Evolutionary conservation across 106 monocot genomes (phyloP).

Genomic region (Vanilla planifolia): DNA sequence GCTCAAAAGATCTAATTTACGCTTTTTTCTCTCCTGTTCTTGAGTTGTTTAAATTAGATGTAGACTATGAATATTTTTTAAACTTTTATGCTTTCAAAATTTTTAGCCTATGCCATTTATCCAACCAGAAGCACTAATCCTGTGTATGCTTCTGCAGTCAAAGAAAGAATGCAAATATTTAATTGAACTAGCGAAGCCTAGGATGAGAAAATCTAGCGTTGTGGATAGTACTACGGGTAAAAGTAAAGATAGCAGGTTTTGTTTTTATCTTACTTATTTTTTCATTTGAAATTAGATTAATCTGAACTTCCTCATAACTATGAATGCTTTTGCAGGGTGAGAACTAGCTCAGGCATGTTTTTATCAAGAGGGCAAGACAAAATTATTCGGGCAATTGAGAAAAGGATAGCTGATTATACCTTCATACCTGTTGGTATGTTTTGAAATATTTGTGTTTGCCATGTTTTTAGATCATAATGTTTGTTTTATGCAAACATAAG

Average conservation of each 20-base stretch:
- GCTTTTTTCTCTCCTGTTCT: too few species aligned
- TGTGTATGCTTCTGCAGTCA: conserved; percentile 28
- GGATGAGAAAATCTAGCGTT: conserved; percentile 62
- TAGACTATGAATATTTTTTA: too few species aligned
- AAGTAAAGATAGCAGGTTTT: conserved; percentile 72
- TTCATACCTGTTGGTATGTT: conserved; percentile 64
- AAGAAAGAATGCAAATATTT: conserved; percentile 66
- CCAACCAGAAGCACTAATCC: neutral
- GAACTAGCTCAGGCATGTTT: conserved; percentile 72
- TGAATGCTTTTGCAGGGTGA: conserved; percentile 28
- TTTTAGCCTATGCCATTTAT: too few species aligned
- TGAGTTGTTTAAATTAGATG: too few species aligned
- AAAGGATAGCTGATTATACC: conserved; percentile 64
- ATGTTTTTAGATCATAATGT: too few species aligned
- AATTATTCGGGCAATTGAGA: conserved; percentile 51
- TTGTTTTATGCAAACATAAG: too few species aligned
- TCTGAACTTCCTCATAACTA: conserved; percentile 5
- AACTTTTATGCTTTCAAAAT: too few species aligned
- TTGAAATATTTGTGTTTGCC: neutral
- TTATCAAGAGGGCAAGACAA: conserved; percentile 54
- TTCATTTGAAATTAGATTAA: conserved; percentile 3
- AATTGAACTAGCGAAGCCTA: conserved; percentile 47
- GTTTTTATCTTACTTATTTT: conserved; percentile 3
- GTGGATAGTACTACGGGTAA: conserved; percentile 53
- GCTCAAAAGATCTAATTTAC: too few species aligned